Evolutionary conservation across 768 basidiomycete species (phyloP), one percentile per base, ranked within the genome.

Genomic region (Phallus indusiatus): DNA sequence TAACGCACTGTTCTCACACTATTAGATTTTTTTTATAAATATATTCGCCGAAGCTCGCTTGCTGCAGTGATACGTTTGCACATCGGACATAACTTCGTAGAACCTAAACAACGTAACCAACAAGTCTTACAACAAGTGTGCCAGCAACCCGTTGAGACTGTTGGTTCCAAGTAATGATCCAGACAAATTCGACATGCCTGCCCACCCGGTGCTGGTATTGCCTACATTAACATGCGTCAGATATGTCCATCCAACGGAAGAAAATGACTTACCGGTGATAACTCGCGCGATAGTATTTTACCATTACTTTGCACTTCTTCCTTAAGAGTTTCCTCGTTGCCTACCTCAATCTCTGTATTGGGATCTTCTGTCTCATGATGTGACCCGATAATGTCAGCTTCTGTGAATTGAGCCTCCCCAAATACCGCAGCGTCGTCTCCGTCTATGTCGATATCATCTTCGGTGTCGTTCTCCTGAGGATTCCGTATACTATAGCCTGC

Each of bases 11-110:
- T 37, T 28, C 11, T 48, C n/a, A n/a, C n/a, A n/a, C 18, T 53
- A 37, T 52, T 20, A 35, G 56, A 18, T 59, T 56, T 48, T 54
- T 18, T n/a, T 67, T 67, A 89, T 63, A 92, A 71, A 72, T 90
- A 92, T 56, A 92, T 76, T 63, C 86, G 76, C 55, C 89, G 79
- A 65, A 92, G 70, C 63, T 90, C 88, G n/a, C 76, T 74, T 8
- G 87, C 87, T 1, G 77, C 76, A 24, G 89, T 91, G 57, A 92
- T 92, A 53, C 90, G 81, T 70, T 91, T 90, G 75, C 89, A 92
- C 63, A 91, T 90, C 0, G 89, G 89, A 68, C 89, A 92, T 16
- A 91, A 76, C 66, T 84, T 88, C 7, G 88, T 90, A 11, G 87
- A 81, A 20, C 86, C 86, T 47, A 92, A 75, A 69, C 90, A 90